phyloP scores from a whole-genome alignment of 768 basidiomycete species.

The Pulveroboletus sp. region DNA sequence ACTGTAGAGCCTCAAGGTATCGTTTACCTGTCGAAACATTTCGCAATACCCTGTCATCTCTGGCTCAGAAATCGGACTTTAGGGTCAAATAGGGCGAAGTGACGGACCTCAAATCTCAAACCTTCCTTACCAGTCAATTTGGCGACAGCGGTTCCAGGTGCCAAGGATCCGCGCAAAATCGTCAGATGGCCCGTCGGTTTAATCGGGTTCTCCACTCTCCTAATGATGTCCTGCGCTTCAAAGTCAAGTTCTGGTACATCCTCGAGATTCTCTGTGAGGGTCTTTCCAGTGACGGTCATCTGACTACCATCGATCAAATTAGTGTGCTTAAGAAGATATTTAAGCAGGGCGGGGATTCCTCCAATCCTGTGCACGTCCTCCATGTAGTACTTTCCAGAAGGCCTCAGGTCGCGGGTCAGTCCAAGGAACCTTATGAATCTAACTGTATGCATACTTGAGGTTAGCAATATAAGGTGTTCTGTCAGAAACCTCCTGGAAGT shows the following conservation, averaged over 20 bases:
- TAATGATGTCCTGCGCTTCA: conserved; percentile 71
- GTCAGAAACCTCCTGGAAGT: conserved; percentile 78
- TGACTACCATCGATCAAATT: conserved; percentile 77
- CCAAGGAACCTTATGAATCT: not conserved
- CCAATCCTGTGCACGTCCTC: conserved; percentile 85
- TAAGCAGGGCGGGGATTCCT: conserved; percentile 78
- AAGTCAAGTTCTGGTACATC: conserved; percentile 73
- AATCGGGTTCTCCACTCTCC: conserved; percentile 69
- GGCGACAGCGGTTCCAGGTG: conserved; percentile 82
- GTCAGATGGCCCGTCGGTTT: conserved; percentile 84
- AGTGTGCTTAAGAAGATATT: conserved; percentile 76
- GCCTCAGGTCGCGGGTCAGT: conserved; percentile 36
- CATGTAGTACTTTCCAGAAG: conserved; percentile 86
- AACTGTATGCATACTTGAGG: conserved; percentile 49
- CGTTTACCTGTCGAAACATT: conserved; percentile 66
- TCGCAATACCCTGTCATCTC: conserved; percentile 55
- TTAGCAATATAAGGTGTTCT: conserved; percentile 83
- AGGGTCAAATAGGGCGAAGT: not conserved
- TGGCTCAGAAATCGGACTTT: not conserved
- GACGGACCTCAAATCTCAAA: conserved; percentile 63
- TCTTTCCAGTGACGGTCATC: conserved; percentile 89
- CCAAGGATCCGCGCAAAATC: conserved; percentile 84
- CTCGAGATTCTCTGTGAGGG: conserved; percentile 79
- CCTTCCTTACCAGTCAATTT: conserved; percentile 96
- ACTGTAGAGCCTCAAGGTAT: not conserved